Evolutionary conservation across 305 asterid species (phyloP).

Genomic region (Fraxinus floribunda): DNA sequence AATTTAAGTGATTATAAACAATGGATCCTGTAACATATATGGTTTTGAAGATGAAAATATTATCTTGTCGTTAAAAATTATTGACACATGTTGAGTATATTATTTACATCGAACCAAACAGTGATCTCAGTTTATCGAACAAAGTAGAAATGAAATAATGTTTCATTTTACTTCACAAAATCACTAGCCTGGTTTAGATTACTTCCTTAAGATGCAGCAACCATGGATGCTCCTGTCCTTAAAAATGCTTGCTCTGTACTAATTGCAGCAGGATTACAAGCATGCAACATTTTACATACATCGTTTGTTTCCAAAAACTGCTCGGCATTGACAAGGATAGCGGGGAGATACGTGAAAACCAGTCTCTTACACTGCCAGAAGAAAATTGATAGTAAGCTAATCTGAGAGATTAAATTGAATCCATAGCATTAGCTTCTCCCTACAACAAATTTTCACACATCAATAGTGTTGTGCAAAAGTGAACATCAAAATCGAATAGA

Average conservation of each 20-base stretch:
- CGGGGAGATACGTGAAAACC: conserved; percentile 62
- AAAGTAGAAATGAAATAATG: not conserved
- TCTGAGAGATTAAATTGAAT: not conserved
- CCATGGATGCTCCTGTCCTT: conserved; percentile 35
- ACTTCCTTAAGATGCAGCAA: conserved; percentile 44
- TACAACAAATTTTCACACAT: not conserved
- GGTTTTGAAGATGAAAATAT: too few species aligned
- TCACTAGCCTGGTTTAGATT: not conserved
- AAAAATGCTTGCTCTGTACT: conserved; percentile 22
- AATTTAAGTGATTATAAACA: too few species aligned
- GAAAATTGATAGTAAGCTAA: not conserved
- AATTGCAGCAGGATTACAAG: conserved; percentile 43
- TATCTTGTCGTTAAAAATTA: not conserved
- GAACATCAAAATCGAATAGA: too few species aligned
- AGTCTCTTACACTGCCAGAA: conserved; percentile 62
- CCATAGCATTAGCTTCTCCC: not conserved
- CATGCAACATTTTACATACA: conserved; percentile 51
- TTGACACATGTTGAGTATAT: not conserved
- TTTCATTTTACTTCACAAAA: not conserved
- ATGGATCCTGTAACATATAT: too few species aligned
- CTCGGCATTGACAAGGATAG: conserved; percentile 58
- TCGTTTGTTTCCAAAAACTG: conserved; percentile 63
- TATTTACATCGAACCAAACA: not conserved
- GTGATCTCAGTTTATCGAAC: not conserved
- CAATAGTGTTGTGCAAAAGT: too few species aligned